phyloP scores from a whole-genome alignment of 2,329 filamentous ascomycete species.

The Dothiorella sarmentorum region DNA sequence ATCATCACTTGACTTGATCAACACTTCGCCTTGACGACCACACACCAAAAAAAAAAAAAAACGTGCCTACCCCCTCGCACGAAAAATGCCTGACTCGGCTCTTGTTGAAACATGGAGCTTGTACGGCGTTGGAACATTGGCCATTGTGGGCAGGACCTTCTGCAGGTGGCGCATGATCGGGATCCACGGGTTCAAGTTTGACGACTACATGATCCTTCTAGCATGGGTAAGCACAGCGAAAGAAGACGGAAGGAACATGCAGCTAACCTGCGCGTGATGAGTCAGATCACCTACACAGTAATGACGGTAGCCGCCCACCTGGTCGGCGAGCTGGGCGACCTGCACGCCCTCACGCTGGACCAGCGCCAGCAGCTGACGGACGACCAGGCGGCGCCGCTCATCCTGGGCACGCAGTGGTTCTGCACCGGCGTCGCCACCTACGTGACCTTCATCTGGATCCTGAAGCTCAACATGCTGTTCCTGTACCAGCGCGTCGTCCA shows the following conservation, averaged over 20 bases:
- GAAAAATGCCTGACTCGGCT: no score
- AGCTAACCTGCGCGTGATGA: not conserved
- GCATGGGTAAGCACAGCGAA: slow-evolving; percentile 31
- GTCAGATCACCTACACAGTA: slow-evolving; percentile 20
- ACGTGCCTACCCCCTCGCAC: no score
- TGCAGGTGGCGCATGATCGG: slow-evolving; percentile 36
- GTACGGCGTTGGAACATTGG: slow-evolving; percentile 32
- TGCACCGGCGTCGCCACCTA: slow-evolving; percentile 36
- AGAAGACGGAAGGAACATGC: not conserved
- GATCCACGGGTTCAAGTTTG: slow-evolving; percentile 29
- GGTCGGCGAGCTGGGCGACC: slow-evolving; percentile 30
- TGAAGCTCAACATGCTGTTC: slow-evolving; percentile 44
- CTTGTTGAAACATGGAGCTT: slow-evolving; percentile 37
- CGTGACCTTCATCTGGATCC: slow-evolving; percentile 37
- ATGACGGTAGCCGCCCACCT: slow-evolving; percentile 26
- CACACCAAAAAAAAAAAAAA: no score
- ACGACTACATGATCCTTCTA: slow-evolving; percentile 35
- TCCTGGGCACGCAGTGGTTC: slow-evolving; percentile 37
- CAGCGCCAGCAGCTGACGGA: slow-evolving; percentile 31
- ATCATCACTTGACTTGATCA: no score
- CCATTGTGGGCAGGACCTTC: slow-evolving; percentile 33
- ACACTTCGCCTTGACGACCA: no score
- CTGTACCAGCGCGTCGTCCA: slow-evolving; percentile 39
- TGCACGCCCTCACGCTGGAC: slow-evolving; percentile 31
- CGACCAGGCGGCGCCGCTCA: slow-evolving; percentile 28